These are phyloP conservation scores for Colletotrichum ledebouriae DNA, from an alignment of 2,329 filamentous ascomycete genomes.

Conservation along the genomic window DNA sequence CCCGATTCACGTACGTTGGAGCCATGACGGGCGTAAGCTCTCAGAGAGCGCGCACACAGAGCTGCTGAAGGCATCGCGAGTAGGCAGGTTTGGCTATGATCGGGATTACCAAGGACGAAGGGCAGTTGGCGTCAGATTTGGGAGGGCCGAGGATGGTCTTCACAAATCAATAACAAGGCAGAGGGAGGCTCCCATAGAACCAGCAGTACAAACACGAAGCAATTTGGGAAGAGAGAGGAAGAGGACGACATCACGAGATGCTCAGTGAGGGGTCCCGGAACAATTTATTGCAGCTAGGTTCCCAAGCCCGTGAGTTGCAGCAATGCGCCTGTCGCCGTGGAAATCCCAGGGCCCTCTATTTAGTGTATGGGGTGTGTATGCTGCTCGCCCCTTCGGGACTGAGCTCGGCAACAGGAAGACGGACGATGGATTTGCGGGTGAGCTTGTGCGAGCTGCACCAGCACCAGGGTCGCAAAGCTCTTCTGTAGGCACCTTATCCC, in stretches of 20 bases:
- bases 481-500: neutral
- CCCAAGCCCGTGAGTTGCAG: constrained; percentile 38
- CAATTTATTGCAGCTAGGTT: constrained; percentile 39
- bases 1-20: constrained; percentile 60
- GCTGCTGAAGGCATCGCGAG: constrained; percentile 64
- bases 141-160: constrained; percentile 8
- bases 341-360: neutral
- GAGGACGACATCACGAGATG: neutral
- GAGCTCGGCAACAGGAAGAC: constrained; percentile 37
- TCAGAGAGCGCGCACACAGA: constrained; percentile 64
- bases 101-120: constrained; percentile 3
- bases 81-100: constrained; percentile 10
- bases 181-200: constrained; percentile 3
- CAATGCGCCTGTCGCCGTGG: constrained; percentile 16
- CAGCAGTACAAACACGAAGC: neutral
- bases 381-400: constrained; percentile 42
- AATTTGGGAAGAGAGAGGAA: neutral
- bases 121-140: neutral
- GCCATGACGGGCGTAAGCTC: constrained; percentile 67
- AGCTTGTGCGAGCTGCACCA: constrained; percentile 18
- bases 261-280: constrained; percentile 21
- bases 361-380: constrained; percentile 27
- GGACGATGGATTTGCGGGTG: constrained; percentile 11
- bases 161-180: neutral
- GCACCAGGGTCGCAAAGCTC: constrained; percentile 4